Evolutionary conservation across 225 moss, liverwort and hornwort species (phyloP), one percentile per base, ranked within the genome.

Genomic region (Thuidium tamariscinum): DNA sequence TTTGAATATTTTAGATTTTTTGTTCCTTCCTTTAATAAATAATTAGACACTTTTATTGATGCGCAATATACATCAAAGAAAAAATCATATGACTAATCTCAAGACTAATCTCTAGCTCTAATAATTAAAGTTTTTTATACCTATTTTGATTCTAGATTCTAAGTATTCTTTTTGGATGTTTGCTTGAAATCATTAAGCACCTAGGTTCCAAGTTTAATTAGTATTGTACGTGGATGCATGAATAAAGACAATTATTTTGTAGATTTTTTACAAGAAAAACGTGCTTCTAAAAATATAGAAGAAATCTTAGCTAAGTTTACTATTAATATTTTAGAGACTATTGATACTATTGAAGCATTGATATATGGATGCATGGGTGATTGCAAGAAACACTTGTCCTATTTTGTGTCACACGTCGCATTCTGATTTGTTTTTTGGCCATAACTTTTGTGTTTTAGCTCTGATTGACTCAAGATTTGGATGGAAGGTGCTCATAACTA

Each of bases 61-160:
- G 10, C 0, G 0, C 6, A 23, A 32, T 34, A 32, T 3, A 42
- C 7, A 29, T 41, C 4, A 30, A 21, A 36, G 19, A 8, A 42
- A 63, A 55, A 25, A n/a, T 56, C 18, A 66, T 1, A 13, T 42
- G 9, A 25, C 6, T 36, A 9, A 15, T 76, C 1, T 9, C 10
- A 23, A 25, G 16, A 25, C 5, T 36, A 36, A 9, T 42, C 13
- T 11, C 0, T 77, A 26, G 5, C 2, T 12, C 5, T 23, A 39
- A 11, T 5, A 14, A 9, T n/a, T 13, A 52, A 22, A 34, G 15
- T 3, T 30, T 16, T 26, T 13, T 0, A 49, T 39, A 25, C 16
- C 17, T 42, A 34, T 4, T 55, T 55, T 5, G 62, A 62, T 21
- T 0, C 5, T 46, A 49, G 3, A 3, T 19, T 19, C 52, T 11